Evolutionary conservation across 768 basidiomycete species (phyloP).

Genomic region (Agaricus subrufescens): DNA sequence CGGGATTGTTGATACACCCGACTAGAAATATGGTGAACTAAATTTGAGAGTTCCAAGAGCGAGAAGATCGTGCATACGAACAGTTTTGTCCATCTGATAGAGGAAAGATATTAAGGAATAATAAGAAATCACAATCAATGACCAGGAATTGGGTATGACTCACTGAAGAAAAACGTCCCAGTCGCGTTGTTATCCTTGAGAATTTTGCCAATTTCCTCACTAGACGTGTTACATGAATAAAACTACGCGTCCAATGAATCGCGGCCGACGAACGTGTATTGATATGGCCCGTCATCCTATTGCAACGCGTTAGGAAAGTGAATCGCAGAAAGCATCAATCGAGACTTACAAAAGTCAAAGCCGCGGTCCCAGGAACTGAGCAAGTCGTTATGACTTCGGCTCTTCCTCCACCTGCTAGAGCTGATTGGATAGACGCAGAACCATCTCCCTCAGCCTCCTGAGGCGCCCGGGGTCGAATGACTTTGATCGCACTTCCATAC

Average conservation of each 20-base stretch:
- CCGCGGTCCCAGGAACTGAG: conserved; percentile 26
- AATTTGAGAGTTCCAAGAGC: neutral
- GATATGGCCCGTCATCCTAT: conserved; percentile 40
- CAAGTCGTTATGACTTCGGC: conserved; percentile 26
- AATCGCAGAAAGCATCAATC: neutral
- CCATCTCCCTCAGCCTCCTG: neutral
- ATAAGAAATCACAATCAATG: neutral
- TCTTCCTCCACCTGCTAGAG: neutral
- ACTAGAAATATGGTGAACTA: conserved; percentile 6
- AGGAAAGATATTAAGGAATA: neutral
- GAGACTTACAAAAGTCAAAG: conserved; percentile 28
- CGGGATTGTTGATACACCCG: conserved; percentile 22
- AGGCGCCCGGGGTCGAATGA: neutral
- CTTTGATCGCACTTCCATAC: too few species aligned
- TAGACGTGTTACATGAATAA: conserved; percentile 11
- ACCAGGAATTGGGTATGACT: neutral
- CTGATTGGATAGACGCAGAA: neutral
- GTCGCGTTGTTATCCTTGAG: conserved; percentile 27
- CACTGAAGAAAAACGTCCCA: conserved; percentile 30
- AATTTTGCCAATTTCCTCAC: conserved; percentile 28
- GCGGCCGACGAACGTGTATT: conserved; percentile 24
- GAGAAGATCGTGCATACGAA: neutral
- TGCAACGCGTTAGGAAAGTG: neutral
- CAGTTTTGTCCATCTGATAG: conserved; percentile 9
- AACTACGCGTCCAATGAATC: neutral